Conservation (phyloP, 2,329 filamentous ascomycete genomes). For the Aspergillus carbonarius region DNA sequence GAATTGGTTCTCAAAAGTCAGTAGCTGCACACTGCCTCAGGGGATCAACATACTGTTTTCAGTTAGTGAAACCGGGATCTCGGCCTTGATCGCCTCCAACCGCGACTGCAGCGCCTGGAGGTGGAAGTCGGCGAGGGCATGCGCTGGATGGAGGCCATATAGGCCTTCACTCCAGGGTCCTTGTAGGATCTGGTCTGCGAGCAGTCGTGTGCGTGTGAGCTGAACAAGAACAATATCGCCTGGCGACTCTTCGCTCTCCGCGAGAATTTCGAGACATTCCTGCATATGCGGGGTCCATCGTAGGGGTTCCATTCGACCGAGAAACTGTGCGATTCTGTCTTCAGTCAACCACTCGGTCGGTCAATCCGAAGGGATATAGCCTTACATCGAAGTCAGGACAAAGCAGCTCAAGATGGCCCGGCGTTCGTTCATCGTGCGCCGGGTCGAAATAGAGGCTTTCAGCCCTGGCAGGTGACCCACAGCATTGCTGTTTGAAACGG, state of each 20-base stretch:
- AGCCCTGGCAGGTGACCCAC: background rate
- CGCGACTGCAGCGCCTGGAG: constrained; percentile 8
- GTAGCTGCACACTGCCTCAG: background rate
- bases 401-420: constrained; percentile 12
- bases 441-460: background rate
- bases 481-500: background rate
- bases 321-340: constrained; percentile 41
- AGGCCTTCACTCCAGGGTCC: background rate
- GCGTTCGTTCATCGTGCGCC: constrained; percentile 15
- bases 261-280: constrained; percentile 10
- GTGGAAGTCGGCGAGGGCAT: background rate
- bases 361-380: background rate
- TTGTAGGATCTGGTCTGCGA: constrained; percentile 1
- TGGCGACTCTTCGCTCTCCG: background rate
- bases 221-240: constrained; percentile 7
- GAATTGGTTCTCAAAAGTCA: constrained; percentile 10
- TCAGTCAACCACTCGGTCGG: background rate
- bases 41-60: constrained; percentile 7
- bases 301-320: constrained; percentile 48
- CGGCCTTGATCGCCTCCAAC: background rate
- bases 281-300: constrained; percentile 13
- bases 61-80: background rate
- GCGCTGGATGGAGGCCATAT: background rate
- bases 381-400: constrained; percentile 12
- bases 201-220: background rate